Base-by-base conservation (phyloP, 371 early-diverging fungal genomes). In the Zychaea mexicana region DNA sequence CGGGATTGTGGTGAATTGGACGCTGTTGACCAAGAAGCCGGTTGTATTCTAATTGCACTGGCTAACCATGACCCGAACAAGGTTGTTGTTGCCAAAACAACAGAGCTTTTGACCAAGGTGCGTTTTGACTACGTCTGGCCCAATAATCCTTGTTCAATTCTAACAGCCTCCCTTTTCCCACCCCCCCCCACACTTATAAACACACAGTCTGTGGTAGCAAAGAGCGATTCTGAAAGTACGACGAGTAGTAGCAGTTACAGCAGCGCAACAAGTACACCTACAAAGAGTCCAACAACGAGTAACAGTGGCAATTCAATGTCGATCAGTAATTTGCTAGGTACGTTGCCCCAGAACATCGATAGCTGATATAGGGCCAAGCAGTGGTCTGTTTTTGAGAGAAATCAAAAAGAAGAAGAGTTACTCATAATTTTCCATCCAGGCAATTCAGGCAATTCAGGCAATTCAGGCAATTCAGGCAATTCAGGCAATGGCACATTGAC, bases 11-110 rank as follows among this genome's bases (percentile, higher is more conserved):
- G 69, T 47, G 64, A 67, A 38, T 63, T 77, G 32, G 78, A 80
- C 53, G 74, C 70, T 33, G 67, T 71, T 17, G 81, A 81, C 53
- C 70, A 67, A 52, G 81, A 81, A 64, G 81, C 81, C 2, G 71
- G 81, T 42, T 77, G 70, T 55, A 81, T 81, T 52, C 57, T 81
- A 33, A 76, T 81, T 61, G 74, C 76, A 21, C 57, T 81, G 31
- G 68, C 81, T 10, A 81, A 77, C 57, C 78, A 76, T 61, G 67
- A 73, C 39, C 60, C 61, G 33, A 9, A 33, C 32, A 54, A 52
- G 22, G 54, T 53, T 8, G 27, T 53, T 8, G 27, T n/a, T 36
- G 26, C 7, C 30, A 56, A 56, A 56, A 9, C 46, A 46, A 46
- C 5, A 17, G 24, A 46, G 27, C 47, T 42, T 28, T 22, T 42